phyloP scores from a whole-genome alignment of 2,329 filamentous ascomycete species.

The Diaporthe australafricana region DNA sequence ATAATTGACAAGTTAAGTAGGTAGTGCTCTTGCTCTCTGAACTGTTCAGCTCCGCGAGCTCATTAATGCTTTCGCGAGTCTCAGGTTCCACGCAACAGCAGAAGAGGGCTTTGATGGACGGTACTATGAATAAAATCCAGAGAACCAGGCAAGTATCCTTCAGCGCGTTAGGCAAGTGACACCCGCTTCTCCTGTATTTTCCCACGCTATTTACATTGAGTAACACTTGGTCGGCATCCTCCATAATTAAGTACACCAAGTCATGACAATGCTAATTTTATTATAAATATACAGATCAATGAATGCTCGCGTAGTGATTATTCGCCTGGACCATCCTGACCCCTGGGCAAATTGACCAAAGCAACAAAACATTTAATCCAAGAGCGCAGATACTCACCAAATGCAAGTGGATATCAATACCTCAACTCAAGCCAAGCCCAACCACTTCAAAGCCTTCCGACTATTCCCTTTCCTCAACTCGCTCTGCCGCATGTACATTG shows the following conservation, averaged over 20 bases:
- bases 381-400: background rate
- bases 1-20: too few species aligned
- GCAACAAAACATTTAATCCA: background rate
- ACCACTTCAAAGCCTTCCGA: conserved; percentile 51
- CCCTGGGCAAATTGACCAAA: too few species aligned
- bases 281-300: background rate
- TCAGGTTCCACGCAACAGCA: too few species aligned
- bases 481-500: conserved; percentile 40
- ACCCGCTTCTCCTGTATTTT: background rate
- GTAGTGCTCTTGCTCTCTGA: too few species aligned
- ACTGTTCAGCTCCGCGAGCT: too few species aligned
- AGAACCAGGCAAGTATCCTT: background rate
- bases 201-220: background rate
- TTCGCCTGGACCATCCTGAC: too few species aligned
- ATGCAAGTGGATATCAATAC: background rate
- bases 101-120: too few species aligned
- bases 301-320: background rate
- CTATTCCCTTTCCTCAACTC: conserved; percentile 39
- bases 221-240: background rate
- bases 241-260: background rate
- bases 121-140: too few species aligned
- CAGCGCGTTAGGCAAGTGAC: too few species aligned
- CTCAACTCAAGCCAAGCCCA: conserved; percentile 43
- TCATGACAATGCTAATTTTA: background rate
- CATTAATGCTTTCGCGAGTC: too few species aligned